These are phyloP conservation scores for Evansstolkia leycettana DNA, from an alignment of 495 filamentous ascomycete species.

Conservation along the genomic window DNA sequence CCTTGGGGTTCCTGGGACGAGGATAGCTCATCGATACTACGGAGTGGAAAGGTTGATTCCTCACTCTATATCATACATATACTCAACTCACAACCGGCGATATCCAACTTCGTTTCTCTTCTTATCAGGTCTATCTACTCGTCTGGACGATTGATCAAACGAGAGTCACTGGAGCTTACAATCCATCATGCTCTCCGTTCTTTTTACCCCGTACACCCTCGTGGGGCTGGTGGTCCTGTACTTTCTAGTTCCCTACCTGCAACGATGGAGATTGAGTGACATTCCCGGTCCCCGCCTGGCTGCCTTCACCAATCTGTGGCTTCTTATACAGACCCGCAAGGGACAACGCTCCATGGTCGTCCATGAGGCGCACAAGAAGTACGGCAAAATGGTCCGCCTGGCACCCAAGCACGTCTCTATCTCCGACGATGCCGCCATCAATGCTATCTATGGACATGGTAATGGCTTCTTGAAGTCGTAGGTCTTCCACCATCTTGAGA, in stretches of 20 bases:
- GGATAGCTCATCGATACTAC: too few species aligned
- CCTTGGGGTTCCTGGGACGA: too few species aligned
- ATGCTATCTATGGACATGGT: conserved; percentile 47
- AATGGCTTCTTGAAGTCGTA: conserved; percentile 69
- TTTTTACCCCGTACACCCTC: conserved; percentile 49
- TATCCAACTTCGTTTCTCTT: too few species aligned
- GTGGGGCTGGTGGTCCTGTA: conserved; percentile 41
- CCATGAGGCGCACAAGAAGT: conserved; percentile 60
- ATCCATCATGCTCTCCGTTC: conserved; percentile 28
- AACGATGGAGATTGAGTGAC: conserved; percentile 46
- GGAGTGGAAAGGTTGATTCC: too few species aligned
- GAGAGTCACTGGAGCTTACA: conserved; percentile 4
- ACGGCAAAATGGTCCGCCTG: conserved; percentile 48
- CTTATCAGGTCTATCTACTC: too few species aligned
- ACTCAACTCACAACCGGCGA: too few species aligned
- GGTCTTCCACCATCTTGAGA: too few species aligned
- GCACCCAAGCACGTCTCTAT: conserved; percentile 47
- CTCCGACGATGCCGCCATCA: conserved; percentile 47
- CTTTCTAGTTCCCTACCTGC: conserved; percentile 60
- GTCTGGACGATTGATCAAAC: background rate
- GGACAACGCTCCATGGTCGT: conserved; percentile 59
- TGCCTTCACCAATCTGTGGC: conserved; percentile 69
- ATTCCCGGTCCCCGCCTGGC: conserved; percentile 57
- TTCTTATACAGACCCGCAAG: conserved; percentile 53
- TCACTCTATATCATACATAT: too few species aligned